These are phyloP conservation scores for Scheffersomyces quercinus DNA, from an alignment of 1,139 yeast species.

Conservation along the genomic window DNA sequence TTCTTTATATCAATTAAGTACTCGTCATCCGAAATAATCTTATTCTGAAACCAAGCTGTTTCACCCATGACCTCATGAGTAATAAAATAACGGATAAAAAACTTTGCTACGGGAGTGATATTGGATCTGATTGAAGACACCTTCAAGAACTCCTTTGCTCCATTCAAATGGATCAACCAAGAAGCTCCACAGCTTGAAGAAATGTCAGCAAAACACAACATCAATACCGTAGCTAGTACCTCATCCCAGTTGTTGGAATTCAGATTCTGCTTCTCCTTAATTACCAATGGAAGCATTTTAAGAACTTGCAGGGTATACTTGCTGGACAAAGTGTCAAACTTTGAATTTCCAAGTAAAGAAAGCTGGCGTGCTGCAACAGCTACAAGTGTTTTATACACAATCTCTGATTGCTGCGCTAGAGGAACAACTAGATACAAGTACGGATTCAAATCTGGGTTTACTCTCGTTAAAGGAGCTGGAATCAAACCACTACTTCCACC, in stretches of 20 bases:
- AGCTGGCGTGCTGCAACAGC: constrained; percentile 38
- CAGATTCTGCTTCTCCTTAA: constrained; percentile 19
- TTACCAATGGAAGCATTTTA: constrained; percentile 25
- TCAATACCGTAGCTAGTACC: constrained; percentile 33
- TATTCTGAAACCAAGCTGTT: constrained; percentile 30
- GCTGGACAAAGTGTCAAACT: constrained; percentile 23
- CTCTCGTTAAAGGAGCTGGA: constrained; percentile 7
- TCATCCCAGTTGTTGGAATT: constrained; percentile 35
- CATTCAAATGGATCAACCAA: constrained; percentile 36
- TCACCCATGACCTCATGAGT: constrained; percentile 44
- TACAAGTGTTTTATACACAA: constrained; percentile 30
- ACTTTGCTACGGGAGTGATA: constrained; percentile 25
- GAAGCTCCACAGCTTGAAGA: constrained; percentile 35
- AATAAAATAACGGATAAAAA: constrained; percentile 34
- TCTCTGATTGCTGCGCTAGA: constrained; percentile 25
- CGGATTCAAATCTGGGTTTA: constrained; percentile 29
- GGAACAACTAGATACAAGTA: constrained; percentile 36
- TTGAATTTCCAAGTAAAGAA: constrained; percentile 24
- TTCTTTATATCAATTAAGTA: constrained; percentile 26
- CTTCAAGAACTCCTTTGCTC: constrained; percentile 32
- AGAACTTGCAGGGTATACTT: constrained; percentile 25
- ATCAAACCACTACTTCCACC: not conserved
- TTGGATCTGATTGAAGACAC: constrained; percentile 19
- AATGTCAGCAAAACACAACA: constrained; percentile 40
- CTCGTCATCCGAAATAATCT: constrained; percentile 21